Conservation (phyloP, 2,329 filamentous ascomycete species). For the Blastomyces percursus region DNA sequence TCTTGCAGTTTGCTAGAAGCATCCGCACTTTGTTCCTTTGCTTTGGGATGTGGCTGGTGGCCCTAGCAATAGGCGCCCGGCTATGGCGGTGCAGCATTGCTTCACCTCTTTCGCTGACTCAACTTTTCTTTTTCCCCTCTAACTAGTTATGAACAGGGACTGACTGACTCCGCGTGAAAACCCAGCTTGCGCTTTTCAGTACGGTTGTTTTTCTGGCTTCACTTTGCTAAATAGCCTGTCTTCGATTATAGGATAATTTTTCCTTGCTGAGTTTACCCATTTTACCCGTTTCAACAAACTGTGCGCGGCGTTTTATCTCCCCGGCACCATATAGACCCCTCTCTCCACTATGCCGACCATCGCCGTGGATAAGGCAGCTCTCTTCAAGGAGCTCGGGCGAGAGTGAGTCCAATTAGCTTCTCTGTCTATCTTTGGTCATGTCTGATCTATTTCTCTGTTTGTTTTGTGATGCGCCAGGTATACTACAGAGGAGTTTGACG, state of each 20-base stretch:
- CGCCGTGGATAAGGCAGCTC: conserved; percentile 85
- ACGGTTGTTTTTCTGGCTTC: neutral
- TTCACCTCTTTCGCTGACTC: neutral
- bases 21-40: neutral
- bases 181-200: neutral
- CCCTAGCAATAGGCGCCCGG: neutral
- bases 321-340: neutral
- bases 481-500: conserved; percentile 90
- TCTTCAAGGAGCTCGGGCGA: conserved; percentile 84
- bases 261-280: neutral
- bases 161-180: neutral
- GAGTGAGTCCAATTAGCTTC: conserved; percentile 49
- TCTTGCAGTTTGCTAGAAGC: neutral
- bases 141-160: neutral
- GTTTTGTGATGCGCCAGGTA: conserved; percentile 43
- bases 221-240: neutral
- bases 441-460: conserved; percentile 6
- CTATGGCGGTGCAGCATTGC: neutral
- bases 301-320: too few species aligned
- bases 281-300: neutral
- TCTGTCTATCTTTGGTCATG: conserved; percentile 11
- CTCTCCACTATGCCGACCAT: conserved; percentile 78
- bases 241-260: neutral
- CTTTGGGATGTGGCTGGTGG: conserved; percentile 5
- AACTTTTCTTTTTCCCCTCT: neutral